Percentiles rank a stretch among this genome's conserved stretches.
Conservation (phyloP, 2,329 filamentous ascomycete species). For the Phialemoniopsis sp. region DNA sequence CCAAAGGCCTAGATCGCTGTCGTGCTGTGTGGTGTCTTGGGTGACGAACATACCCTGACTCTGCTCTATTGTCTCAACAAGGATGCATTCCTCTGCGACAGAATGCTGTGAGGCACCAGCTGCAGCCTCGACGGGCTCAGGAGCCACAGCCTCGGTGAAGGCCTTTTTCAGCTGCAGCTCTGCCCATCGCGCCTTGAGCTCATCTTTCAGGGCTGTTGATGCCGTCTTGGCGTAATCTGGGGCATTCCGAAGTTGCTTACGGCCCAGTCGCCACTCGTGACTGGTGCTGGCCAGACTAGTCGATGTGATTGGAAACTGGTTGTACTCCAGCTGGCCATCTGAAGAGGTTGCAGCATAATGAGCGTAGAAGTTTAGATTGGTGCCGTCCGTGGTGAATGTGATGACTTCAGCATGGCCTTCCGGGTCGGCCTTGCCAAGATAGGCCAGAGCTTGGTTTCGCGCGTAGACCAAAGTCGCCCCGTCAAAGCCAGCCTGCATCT, state of each 20-base stretch:
- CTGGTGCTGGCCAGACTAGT: constrained; percentile 10
- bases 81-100: too few relatives aligned
- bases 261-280: constrained; percentile 9
- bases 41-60: too few relatives aligned
- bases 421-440: constrained; percentile 9
- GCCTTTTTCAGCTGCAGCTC: too few relatives aligned
- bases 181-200: constrained; percentile 13
- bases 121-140: too few relatives aligned
- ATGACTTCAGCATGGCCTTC: constrained; percentile 14
- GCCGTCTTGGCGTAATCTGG: constrained; percentile 14
- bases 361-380: constrained; percentile 15
- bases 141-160: too few relatives aligned
- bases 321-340: constrained; percentile 11
- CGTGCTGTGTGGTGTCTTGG: too few relatives aligned
- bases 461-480: constrained; percentile 20
- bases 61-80: too few relatives aligned
- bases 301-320: constrained; percentile 12
- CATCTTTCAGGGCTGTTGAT: constrained; percentile 10
- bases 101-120: too few relatives aligned
- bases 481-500: constrained; percentile 13
- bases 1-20: too few relatives aligned
- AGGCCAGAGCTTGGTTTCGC: constrained; percentile 16
- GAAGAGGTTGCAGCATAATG: constrained; percentile 15
- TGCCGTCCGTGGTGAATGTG: constrained; percentile 20
- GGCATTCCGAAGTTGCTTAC: constrained; percentile 13